phyloP scores from a whole-genome alignment of 176 grass and related monocot genomes.

The Oryza australiensis region DNA sequence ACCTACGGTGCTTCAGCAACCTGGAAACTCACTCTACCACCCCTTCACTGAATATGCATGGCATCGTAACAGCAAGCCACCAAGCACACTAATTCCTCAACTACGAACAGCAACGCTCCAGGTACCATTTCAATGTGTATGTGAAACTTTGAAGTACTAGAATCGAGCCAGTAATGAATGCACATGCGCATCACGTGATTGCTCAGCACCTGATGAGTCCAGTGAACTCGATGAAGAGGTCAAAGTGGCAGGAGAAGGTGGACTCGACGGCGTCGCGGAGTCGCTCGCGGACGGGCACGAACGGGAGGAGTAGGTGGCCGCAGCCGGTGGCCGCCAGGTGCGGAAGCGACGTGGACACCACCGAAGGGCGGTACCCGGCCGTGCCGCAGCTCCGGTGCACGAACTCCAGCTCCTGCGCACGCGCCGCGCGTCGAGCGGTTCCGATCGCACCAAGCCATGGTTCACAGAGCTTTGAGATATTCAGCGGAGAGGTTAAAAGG shows the following conservation, averaged over 20 bases:
- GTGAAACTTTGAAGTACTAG: not conserved
- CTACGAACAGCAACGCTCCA: not conserved
- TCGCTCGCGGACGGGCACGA: constrained; percentile 66
- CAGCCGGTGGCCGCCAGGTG: constrained; percentile 76
- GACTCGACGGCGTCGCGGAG: constrained; percentile 79
- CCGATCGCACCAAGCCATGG: constrained; percentile 10
- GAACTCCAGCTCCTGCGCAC: constrained; percentile 79
- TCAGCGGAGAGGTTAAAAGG: not conserved
- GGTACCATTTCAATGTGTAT: not conserved
- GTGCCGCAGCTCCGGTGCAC: constrained; percentile 76
- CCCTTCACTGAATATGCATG: not conserved
- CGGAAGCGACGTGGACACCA: constrained; percentile 75
- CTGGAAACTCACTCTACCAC: not conserved
- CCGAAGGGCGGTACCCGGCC: constrained; percentile 70
- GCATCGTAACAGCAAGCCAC: not conserved
- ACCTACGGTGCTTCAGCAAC: not conserved
- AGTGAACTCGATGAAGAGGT: constrained; percentile 93
- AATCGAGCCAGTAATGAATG: not conserved
- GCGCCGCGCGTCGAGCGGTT: not conserved
- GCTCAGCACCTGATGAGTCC: constrained; percentile 76
- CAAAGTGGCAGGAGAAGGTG: constrained; percentile 72
- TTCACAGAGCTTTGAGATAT: constrained; percentile 1
- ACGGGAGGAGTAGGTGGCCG: constrained; percentile 74
- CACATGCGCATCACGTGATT: not conserved
- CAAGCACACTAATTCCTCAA: not conserved